phyloP scores from a whole-genome alignment of 2,329 filamentous ascomycete species.

The Cercospora sp. region DNA sequence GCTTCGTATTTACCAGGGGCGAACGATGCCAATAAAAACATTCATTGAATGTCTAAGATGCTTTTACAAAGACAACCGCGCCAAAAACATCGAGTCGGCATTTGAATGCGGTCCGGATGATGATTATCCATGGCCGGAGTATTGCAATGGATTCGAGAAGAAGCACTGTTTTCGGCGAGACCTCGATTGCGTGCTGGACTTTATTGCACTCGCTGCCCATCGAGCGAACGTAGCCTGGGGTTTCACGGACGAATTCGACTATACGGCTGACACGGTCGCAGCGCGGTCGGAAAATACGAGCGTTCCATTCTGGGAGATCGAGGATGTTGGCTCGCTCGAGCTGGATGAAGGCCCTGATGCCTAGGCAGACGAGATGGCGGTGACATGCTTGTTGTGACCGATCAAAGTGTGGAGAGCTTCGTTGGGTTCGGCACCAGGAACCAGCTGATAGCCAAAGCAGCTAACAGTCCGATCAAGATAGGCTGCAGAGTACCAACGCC shows the following conservation, averaged over 20 bases:
- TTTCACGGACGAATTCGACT: background rate
- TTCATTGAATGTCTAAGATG: background rate
- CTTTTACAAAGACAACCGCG: background rate
- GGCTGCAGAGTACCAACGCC: slow-evolving; percentile 56
- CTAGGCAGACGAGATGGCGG: background rate
- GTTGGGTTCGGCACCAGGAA: slow-evolving; percentile 23
- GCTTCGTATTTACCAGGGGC: background rate
- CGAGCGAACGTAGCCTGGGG: background rate
- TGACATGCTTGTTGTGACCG: background rate
- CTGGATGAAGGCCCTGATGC: background rate
- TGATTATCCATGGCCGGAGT: background rate
- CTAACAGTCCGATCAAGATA: slow-evolving; percentile 52
- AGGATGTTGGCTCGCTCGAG: background rate
- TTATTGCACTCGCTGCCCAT: background rate
- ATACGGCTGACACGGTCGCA: background rate
- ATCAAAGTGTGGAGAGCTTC: background rate
- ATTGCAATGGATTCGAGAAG: background rate
- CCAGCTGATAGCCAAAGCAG: slow-evolving; percentile 38
- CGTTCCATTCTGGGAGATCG: background rate
- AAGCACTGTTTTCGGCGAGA: background rate
- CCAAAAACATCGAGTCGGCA: background rate
- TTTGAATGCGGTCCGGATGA: background rate
- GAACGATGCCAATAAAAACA: background rate
- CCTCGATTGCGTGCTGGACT: background rate
- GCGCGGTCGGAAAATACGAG: background rate